Base-by-base conservation (phyloP, 2,329 filamentous ascomycete species). In the Lasiodiplodia sp. region DNA sequence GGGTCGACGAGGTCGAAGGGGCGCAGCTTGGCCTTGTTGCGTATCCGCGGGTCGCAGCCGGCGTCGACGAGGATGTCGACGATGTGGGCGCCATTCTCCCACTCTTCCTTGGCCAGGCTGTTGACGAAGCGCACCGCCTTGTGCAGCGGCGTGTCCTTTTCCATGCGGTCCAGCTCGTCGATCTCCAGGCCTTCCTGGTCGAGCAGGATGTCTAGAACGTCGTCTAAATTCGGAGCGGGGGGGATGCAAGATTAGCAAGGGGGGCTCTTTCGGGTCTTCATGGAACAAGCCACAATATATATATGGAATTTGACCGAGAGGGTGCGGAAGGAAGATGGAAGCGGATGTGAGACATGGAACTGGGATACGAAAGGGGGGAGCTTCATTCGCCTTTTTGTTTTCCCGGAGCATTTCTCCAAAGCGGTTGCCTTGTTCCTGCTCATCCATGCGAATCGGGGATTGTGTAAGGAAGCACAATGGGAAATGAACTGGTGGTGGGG, bases 161-260 rank as follows among this genome's bases (percentile, higher is more conserved):
- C 91, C 75, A 86, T 79, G 73, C 87, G 87, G 82, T 89, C 91
- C 75, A 90, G 75, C 67, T 92, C 91, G 82, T 96, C 93, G 82
- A 94, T 95, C 82, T 96, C 93, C 79, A 96, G 90, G 73, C 91
- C 89, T 73, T 91, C 89, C 79, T 95, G 92, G 83, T 96, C 92
- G 72, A 96, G 90, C 68, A 96, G 89, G 75, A 88, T 81, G 82
- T 96, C 92, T 76, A 96, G 90, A 70, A 94, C 85, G 75, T 96
- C 92, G 83, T 93, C 90, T 92, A 47, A 34, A 47, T 51, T 12
- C 6, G 25, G 21, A 14, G 49, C 21, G 14, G 53, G 23, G 23
- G 1, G 40, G 6, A 1, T 12, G 18, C 10, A 31, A n/a, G 38
- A 60, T 60, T 60, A 60, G 57, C 23, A 62, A 47, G 21, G 31